Base-by-base conservation (phyloP, 768 basidiomycete genomes). In the Kwoniella dendrophila region DNA sequence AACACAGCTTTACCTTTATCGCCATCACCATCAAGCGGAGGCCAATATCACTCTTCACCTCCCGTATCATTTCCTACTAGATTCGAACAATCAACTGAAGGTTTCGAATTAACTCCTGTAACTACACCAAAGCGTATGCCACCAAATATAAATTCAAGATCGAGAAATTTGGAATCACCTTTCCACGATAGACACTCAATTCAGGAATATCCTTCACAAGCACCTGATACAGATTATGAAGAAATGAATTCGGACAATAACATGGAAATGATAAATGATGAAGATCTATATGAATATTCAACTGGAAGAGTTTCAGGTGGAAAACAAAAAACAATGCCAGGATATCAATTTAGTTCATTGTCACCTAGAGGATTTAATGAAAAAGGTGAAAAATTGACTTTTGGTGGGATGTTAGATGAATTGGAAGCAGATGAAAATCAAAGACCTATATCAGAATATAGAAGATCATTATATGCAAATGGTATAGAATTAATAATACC, bases 171-270 rank as follows among this genome's bases (percentile, higher is more conserved):
- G 6, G 68, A 75, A 26, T 72, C 71, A 20, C 71, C 73, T 11
- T 75, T 75, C 40, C 56, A 75, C 54, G 73, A 75, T 63, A 54
- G 71, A 2, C 67, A 75, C 53, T 75, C 73, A 4, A 63, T 74
- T 43, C 41, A 43, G 18, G n/a, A 10, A 43, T 11, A 50, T 32
- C 20, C 20, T 29, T 12, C 3, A 4, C 14, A 18, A 43, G 52
- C 54, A 16, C 43, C 43, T 16, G 51, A 45, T 60, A 63, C 48
- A 18, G 61, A 53, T n/a, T 22, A 27, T 16, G 29, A 47, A 20
- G 24, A 49, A 24, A n/a, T n/a, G n/a, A n/a, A n/a, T n/a, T n/a
- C n/a, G n/a, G n/a, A n/a, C n/a, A 36, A 58, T 51, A 27, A 34
- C n/a, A 27, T 50, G 16, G 56, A 58, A 45, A n/a, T 29, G 5